These are phyloP conservation scores for Coffea canephora DNA, from an alignment of 257 asterid species.

Conservation along the genomic window DNA sequence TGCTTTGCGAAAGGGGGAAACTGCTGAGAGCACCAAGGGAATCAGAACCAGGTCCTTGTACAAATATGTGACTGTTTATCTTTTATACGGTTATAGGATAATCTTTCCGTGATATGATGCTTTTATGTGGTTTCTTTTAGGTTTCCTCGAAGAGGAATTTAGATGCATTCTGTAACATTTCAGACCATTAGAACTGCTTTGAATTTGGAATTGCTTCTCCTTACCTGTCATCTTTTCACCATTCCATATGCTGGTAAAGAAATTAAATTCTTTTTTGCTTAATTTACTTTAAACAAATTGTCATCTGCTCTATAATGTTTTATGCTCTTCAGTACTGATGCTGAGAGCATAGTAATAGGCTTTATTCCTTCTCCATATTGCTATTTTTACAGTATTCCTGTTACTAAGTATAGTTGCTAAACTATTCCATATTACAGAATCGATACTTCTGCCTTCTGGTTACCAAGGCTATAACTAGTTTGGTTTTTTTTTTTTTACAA, in stretches of 20 bases:
- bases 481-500: no score
- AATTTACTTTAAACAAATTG: not conserved
- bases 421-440: no score
- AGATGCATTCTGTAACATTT: no score
- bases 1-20: slow-evolving; percentile 78
- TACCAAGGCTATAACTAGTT: no score
- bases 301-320: not conserved
- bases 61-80: not conserved
- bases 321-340: not conserved
- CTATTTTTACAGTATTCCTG: no score
- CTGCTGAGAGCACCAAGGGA: slow-evolving; percentile 74
- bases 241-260: not conserved
- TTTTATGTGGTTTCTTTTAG: no score
- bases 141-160: no score
- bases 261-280: not conserved
- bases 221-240: not conserved
- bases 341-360: not conserved
- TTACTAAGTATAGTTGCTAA: no score
- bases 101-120: no score
- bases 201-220: not conserved
- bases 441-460: no score
- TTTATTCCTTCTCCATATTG: not conserved
- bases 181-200: not conserved
- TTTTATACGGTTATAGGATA: no score
- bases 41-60: slow-evolving; percentile 68